Base-by-base conservation (phyloP, 139 green algal genomes). In the Haematococcus sp. region DNA sequence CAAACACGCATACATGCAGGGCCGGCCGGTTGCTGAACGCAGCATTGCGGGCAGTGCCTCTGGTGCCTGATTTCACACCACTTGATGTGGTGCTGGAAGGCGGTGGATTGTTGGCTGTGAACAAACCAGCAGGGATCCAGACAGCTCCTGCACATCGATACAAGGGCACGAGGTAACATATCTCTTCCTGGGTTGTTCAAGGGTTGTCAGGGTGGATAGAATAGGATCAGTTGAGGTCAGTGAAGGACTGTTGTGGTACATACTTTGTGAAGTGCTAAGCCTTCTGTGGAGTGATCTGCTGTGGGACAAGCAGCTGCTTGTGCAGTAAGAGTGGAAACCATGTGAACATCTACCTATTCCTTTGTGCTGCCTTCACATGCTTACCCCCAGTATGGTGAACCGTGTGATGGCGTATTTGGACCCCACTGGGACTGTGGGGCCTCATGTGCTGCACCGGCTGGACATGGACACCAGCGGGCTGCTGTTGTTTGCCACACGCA, bases 391-490 rank as follows among this genome's bases (percentile, higher is more conserved):
- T 52, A 82, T 97, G 80, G 86, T 97, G 1, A 95, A 96, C 77
- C 69, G 86, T 15, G 64, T 91, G n/a, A 88, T 94, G 1, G 76
- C 40, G 0, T 81, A 93, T 69, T 64, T 93, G 33, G 11, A 11
- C 40, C 40, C 40, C 7, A 11, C 7, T 7, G 59, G 59, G 1
- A 22, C 19, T 17, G 58, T 65, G 5, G 52, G 65, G 67, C 79
- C 79, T 0, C 72, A 76, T 70, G 70, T 77, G 20, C 35, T 85
- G 23, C 79, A 85, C 58, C 89, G 33, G 63, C 84, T 79, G 88
- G n/a, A 96, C 66, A 91, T 92, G 89, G 78, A 93, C 81, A 97
- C 92, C 5, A 88, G 74, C 1, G 92, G 92, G 1, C 77, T 96
- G 67, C 70, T 95, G 71, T 70, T 96, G 44, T 91, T 95, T 76